These are phyloP conservation scores for Cicer cuneatum DNA, from an alignment of 306 rosid genomes.

Conservation along the genomic window DNA sequence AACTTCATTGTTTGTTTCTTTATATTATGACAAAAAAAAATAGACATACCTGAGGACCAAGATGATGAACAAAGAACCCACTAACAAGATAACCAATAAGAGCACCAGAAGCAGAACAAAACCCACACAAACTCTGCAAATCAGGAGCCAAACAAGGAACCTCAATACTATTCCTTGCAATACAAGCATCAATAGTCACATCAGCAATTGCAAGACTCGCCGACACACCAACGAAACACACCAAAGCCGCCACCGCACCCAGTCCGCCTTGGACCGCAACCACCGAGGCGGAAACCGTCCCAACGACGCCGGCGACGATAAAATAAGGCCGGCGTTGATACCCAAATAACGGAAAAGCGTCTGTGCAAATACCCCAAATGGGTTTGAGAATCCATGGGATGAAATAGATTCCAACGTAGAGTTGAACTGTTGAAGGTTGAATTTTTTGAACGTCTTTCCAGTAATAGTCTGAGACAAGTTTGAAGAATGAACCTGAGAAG, in stretches of 20 bases:
- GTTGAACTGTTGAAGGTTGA: slow-evolving; percentile 67
- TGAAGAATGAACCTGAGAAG: slow-evolving; percentile 65
- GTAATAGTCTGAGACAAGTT: slow-evolving; percentile 65
- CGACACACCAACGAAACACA: slow-evolving; percentile 58
- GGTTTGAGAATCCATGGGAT: slow-evolving; percentile 83
- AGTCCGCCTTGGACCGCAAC: slow-evolving; percentile 42
- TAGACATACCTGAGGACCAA: slow-evolving; percentile 65
- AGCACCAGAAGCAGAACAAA: slow-evolving; percentile 65
- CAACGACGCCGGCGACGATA: slow-evolving; percentile 55
- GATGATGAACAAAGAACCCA: slow-evolving; percentile 67
- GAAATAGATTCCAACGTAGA: slow-evolving; percentile 60
- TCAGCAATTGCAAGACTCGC: slow-evolving; percentile 69
- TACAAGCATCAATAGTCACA: slow-evolving; percentile 81
- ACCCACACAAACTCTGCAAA: slow-evolving; percentile 73
- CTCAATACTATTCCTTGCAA: slow-evolving; percentile 74
- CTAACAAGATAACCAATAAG: slow-evolving; percentile 65
- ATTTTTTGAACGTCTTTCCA: slow-evolving; percentile 81
- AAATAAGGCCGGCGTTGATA: slow-evolving; percentile 67
- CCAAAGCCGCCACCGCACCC: slow-evolving; percentile 48
- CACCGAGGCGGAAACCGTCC: slow-evolving; percentile 43
- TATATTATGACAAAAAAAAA: neutral
- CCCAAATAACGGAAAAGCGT: slow-evolving; percentile 60
- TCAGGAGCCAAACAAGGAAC: slow-evolving; percentile 62
- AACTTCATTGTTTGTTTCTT: neutral
- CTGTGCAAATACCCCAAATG: slow-evolving; percentile 75